Percentiles rank a stretch among this genome's conserved stretches.
Conservation (phyloP, 768 basidiomycete genomes). For the Grammothele lineata region DNA sequence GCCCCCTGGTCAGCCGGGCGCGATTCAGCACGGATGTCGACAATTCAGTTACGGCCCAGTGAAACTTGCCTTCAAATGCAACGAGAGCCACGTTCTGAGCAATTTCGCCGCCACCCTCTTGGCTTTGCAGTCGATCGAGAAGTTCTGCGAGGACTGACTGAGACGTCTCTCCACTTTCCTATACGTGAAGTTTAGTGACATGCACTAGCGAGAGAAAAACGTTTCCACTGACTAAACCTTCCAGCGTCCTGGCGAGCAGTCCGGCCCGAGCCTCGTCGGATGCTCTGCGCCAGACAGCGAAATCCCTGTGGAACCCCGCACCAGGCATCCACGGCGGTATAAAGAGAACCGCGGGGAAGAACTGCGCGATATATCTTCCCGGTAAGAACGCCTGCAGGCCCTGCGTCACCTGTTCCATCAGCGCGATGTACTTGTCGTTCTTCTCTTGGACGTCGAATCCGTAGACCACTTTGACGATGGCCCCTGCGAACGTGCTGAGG, state of each 20-base stretch:
- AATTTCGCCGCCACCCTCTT: no score
- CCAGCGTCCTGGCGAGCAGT: no score
- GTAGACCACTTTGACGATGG: constrained; percentile 17
- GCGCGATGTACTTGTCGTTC: constrained; percentile 12
- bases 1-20: constrained; percentile 4
- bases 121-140: no score
- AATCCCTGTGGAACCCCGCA: not conserved
- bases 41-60: no score
- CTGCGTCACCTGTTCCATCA: constrained; percentile 7
- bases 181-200: not conserved
- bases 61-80: not conserved
- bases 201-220: not conserved
- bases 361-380: not conserved
- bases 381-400: constrained; percentile 2
- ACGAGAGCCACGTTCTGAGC: not conserved
- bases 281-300: not conserved
- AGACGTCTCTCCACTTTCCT: no score
- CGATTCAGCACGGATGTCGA: no score
- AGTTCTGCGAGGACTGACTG: no score
- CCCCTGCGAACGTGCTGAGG: constrained; percentile 8
- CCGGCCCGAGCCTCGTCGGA: not conserved
- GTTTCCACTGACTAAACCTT: no score
- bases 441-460: constrained; percentile 13
- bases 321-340: constrained; percentile 8
- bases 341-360: not conserved